Percentiles rank a stretch among this genome's conserved stretches.
Conservation (phyloP, 129 eudicot genomes). For the Kitagawia praeruptora region DNA sequence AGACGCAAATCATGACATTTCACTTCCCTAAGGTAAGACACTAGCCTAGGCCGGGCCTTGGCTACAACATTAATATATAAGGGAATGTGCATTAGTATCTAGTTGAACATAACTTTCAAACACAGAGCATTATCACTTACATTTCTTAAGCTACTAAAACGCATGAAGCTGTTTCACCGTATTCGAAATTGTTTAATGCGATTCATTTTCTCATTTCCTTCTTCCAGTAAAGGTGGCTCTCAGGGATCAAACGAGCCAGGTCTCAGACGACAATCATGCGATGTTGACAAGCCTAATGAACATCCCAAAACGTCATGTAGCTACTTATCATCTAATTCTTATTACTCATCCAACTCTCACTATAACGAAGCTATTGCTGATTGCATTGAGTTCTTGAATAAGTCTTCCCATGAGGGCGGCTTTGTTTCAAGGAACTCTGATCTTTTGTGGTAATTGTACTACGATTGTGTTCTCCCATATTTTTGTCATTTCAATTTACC, state of each 20-base stretch:
- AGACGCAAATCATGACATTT: conserved; percentile 47
- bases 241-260: conserved; percentile 7
- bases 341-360: conserved; percentile 51
- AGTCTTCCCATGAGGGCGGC: conserved; percentile 37
- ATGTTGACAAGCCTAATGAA: conserved; percentile 28
- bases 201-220: conserved; percentile 33
- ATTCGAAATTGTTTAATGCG: conserved; percentile 52
- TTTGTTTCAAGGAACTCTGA: conserved; percentile 37
- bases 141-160: conserved; percentile 13
- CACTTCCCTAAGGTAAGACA: conserved; percentile 27
- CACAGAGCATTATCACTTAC: conserved; percentile 19
- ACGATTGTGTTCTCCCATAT: background rate
- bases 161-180: conserved; percentile 26
- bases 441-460: conserved; percentile 20
- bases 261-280: conserved; percentile 33
- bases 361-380: conserved; percentile 68
- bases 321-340: conserved; percentile 25
- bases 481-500: background rate
- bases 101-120: background rate
- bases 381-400: conserved; percentile 67
- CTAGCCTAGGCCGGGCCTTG: background rate
- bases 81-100: conserved; percentile 13
- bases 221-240: conserved; percentile 13
- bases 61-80: background rate
- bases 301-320: conserved; percentile 59